Evolutionary conservation across 2,329 filamentous ascomycete species (phyloP), one percentile per base, ranked within the genome.

Genomic region (Colletotrichum sp.): DNA sequence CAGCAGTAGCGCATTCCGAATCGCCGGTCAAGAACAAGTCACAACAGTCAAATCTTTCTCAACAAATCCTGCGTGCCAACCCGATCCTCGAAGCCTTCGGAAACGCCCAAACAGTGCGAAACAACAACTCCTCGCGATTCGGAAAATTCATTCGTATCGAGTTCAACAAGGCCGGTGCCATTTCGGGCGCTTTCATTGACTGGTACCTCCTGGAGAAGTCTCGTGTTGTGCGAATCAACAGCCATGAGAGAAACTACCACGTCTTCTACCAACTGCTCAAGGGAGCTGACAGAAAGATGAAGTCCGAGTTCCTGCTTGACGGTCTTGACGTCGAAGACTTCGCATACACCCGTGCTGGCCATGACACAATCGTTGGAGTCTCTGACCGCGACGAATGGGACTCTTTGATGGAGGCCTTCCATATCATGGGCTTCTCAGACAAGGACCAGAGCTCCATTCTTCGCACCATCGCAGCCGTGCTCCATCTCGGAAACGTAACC

Each of bases 151-250:
- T 99, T 82, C 92, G 98, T 66, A 99, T 99, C 81, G 96, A 98
- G 82, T 98, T 99, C 85, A 95, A 93, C 38, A 91, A 94, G 28
- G 92, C 92, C 43, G 98, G 98, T 32, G 94, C 97, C 71, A 99
- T 99, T 79, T 94, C 94, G 6, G 98, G 98, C 43, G 97, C 97
- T 26, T 98, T 96, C 86, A 99, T 99, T 79, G 96, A 99, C 83
- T 99, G 97, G 97, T 99, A 99, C 85, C 89, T 99, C 1, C 88
- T 99, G 16, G 97, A 99, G 82, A 99, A 99, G 85, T 99, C 97
- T n/a, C 92, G 97, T 80, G 97, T 99, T 9, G 96, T 99, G 24
- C 93, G 93, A 57, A 92, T 98, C 77, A 98, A 98, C 81, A 83
- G 91, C 1, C 94, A 95, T 72, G 97, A 99, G 86, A 93, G 97